Evolutionary conservation across 2,329 filamentous ascomycete species (phyloP), one percentile per base, ranked within the genome.

Genomic region (Xylariaceae sp.): DNA sequence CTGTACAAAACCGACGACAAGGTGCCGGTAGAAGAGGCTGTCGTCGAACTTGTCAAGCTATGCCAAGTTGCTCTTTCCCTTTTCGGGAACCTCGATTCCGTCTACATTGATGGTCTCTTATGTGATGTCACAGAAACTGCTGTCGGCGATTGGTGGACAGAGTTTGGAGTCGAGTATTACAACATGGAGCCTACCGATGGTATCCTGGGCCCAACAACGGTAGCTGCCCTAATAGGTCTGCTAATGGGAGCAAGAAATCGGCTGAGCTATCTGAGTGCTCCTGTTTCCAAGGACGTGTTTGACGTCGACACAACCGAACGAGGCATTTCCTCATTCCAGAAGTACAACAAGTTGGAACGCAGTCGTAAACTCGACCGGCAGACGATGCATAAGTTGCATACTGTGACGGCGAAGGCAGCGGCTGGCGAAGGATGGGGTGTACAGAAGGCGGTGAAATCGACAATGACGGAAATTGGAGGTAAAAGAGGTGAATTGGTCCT

Each of bases 401-500:
- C 82, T 44, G 82, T 79, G n/a, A 97, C 93, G 12, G 89, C 90
- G 38, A 97, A 96, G 68, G 91, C 90, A 31, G 92, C 91, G 2
- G 88, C 87, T 46, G 88, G 90, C 33, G 91, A 97, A 66, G 88
- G 88, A 2, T 97, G 93, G 90, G 88, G 87, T 14, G 89, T 95
- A n/a, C 89, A 91, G 46, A 87, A 90, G 64, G 92, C 93, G 16
- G 90, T 99, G 63, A 97, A 97, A 68, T 96, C 90, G 3, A 97
- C 93, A 0, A 89, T 97, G 43, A 91, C 89, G 16, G 94, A 97
- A 70, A 83, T 99, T 38, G 90, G 90, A 60, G 93, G 94, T 13
- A 96, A 97, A 68, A 87, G 93, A 48, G 92, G 92, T 44, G 93
- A 97, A 69, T 89, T 97, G 73, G 87, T 97, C 43, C 90, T 96